Base-by-base conservation (phyloP, 768 basidiomycete genomes). In the Tephrocybe sp. region DNA sequence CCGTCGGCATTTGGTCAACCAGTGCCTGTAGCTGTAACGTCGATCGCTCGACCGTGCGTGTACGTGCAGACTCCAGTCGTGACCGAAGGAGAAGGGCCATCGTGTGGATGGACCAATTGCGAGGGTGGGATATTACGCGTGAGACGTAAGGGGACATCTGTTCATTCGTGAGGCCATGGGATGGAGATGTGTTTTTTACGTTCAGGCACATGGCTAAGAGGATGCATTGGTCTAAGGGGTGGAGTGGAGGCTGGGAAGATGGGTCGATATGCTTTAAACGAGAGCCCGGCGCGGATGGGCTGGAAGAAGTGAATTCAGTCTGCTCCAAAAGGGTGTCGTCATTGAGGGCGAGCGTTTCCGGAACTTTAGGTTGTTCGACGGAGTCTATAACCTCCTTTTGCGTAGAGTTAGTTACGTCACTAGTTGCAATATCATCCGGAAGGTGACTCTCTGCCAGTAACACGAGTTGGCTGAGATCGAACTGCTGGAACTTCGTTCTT, bases 281-380 rank as follows among this genome's bases (percentile, higher is more conserved):
- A 9, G 79, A 75, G 21, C 66, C 66, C 3, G 70, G 50, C 5
- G 74, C 62, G 4, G 78, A 68, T 13, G 83, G 69, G 39, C 73
- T 71, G 1, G 90, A 86, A 10, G 87, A 85, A 8, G 92, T 93
- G 65, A 91, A 99, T 61, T 88, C 80, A 1, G 95, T 98, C 58
- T 88, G 84, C 69, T 99, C 97, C 33, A 99, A 78, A 15, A 99
- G 77, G 0, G 94, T 98, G 66, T 99, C 97, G 66, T 98, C 97
- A 65, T 98, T 95, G 40, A 98, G 76, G 2, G 76, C 72, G 22
- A 98, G 67, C 3, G 87, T 84, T 65, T 90, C 83, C n/a, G 95
- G 94, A 22, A 92, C 57, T 45, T 64, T 63, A 8, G 57, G 40
- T n/a, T 46, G 51, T 21, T 42, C 23, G 22, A 42, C 44, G n/a